A percentile compares a stretch with the other conserved stretches of the same genome.
Evolutionary conservation across 2,329 filamentous ascomycete genomes (phyloP).

Genomic region (Claviceps purpurea): DNA sequence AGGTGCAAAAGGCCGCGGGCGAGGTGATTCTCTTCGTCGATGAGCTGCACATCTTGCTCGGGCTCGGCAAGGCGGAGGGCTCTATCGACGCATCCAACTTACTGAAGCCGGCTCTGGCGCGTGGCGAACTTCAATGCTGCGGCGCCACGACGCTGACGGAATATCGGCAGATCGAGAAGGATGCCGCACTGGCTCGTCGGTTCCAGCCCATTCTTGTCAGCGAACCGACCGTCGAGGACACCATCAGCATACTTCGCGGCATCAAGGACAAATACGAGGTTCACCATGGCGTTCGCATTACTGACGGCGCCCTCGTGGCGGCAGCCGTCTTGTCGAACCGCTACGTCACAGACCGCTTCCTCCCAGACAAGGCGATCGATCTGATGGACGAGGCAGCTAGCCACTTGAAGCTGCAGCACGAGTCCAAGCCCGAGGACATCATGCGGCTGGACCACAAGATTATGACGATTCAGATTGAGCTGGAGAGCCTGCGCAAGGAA

Average conservation of each 20-base stretch:
- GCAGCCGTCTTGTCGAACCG: conserved; percentile 87
- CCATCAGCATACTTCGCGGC: conserved; percentile 85
- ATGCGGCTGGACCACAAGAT: conserved; percentile 87
- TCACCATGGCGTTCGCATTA: conserved; percentile 91
- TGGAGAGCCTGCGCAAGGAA: conserved; percentile 89
- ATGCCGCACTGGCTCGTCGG: conserved; percentile 78
- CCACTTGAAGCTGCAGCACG: conserved; percentile 80
- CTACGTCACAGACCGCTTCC: conserved; percentile 90
- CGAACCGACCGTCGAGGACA: conserved; percentile 82
- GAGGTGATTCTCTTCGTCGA: conserved; percentile 91
- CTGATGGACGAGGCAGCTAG: conserved; percentile 92
- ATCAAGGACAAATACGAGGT: conserved; percentile 98
- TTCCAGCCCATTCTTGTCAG: conserved; percentile 94
- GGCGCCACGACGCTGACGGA: conserved; percentile 89
- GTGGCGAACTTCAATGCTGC: conserved; percentile 88
- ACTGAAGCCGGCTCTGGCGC: conserved; percentile 81
- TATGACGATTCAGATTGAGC: conserved; percentile 93
- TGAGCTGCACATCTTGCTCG: conserved; percentile 81
- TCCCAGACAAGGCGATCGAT: conserved; percentile 96
- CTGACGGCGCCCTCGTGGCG: conserved; percentile 80
- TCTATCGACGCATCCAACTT: conserved; percentile 94
- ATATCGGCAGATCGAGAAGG: conserved; percentile 89
- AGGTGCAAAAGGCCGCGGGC: conserved; percentile 80
- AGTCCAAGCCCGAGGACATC: conserved; percentile 92
- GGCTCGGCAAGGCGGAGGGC: conserved; percentile 87